Evolutionary conservation across 2,329 filamentous ascomycete species (phyloP).

Genomic region (Mycosphaerella sp.): DNA sequence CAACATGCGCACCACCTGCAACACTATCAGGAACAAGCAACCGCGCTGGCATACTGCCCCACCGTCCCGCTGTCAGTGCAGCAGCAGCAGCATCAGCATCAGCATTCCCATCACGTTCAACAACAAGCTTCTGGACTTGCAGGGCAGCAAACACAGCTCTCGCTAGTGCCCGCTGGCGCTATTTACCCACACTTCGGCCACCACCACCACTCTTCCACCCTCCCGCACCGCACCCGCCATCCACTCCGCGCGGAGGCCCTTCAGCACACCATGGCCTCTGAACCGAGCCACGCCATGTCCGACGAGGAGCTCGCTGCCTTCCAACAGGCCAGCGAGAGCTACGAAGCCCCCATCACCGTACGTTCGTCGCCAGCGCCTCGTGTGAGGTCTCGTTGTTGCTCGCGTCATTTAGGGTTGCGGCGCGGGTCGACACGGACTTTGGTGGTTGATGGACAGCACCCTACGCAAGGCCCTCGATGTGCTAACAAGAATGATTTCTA

Average conservation of each 20-base stretch:
- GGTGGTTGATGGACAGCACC: background rate
- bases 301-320: slow-evolving; percentile 55
- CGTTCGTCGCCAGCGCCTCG: slow-evolving; percentile 25
- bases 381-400: slow-evolving; percentile 12
- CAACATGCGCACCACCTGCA: slow-evolving; percentile 15
- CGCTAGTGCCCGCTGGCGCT: slow-evolving; percentile 20
- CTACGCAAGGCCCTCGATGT: slow-evolving; percentile 21
- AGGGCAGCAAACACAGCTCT: slow-evolving; percentile 22
- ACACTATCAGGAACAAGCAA: slow-evolving; percentile 29
- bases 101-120: slow-evolving; percentile 14
- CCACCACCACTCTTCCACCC: slow-evolving; percentile 12
- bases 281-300: slow-evolving; percentile 21
- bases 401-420: slow-evolving; percentile 22
- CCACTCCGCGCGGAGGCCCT: slow-evolving; percentile 17
- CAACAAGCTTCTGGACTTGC: slow-evolving; percentile 6
- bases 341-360: slow-evolving; percentile 53
- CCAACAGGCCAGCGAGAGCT: slow-evolving; percentile 57
- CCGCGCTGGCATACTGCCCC: slow-evolving; percentile 34
- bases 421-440: slow-evolving; percentile 15
- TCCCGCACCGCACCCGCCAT: slow-evolving; percentile 23
- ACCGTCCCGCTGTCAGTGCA: slow-evolving; percentile 37
- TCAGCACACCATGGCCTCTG: slow-evolving; percentile 35
- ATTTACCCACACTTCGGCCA: slow-evolving; percentile 24
- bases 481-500: slow-evolving; percentile 16
- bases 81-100: slow-evolving; percentile 20